Base-by-base conservation (phyloP, 768 basidiomycete species). In the Solioccasus polychromus region DNA sequence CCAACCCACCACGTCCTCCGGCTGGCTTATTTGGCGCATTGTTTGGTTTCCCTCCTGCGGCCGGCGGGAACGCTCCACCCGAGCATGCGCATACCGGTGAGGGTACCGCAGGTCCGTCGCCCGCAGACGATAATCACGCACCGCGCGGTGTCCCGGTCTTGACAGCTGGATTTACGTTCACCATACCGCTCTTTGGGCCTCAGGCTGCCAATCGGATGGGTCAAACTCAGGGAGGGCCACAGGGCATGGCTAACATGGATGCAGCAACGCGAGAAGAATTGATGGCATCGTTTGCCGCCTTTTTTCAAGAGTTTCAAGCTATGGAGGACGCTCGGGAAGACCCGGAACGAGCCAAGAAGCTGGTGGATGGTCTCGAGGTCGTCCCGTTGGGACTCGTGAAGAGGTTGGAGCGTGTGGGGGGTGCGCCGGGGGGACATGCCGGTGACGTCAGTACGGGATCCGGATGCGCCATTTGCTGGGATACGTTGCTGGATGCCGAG, bases 401-500 rank as follows among this genome's bases (percentile, higher is more conserved):
- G 56, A 69, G 88, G 30, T 64, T 89, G 45, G 80, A 85, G 56
- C 72, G 78, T 41, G 58, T 74, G 5, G 68, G 68, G 2, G 68
- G 70, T 15, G 66, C 68, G 11, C 66, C 62, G 0, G 69, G 70
- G 8, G 66, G 59, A 0, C 66, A 66, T 5, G 37, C 40, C 12
- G 69, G 55, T 15, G 60, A 58, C 11, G 55, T 56, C 7, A 68
- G 57, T 18, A 63, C 70, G 0, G 75, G 74, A 49, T 73, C 78
- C 12, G 69, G 67, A 10, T 89, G 87, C 58, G 85, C 87, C 2
- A 78, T 89, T 35, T 90, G 87, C 59, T 88, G 84, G 85, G 87
- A 89, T 54, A 69, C 68, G 25, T 56, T 88, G 17, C 62, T 89
- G 42, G 72, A 77, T 36, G 55, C 53, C 53, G 71, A 56, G 70